Conservation (phyloP, 805 yeast species). For the Yarrowia yakushimensis region DNA sequence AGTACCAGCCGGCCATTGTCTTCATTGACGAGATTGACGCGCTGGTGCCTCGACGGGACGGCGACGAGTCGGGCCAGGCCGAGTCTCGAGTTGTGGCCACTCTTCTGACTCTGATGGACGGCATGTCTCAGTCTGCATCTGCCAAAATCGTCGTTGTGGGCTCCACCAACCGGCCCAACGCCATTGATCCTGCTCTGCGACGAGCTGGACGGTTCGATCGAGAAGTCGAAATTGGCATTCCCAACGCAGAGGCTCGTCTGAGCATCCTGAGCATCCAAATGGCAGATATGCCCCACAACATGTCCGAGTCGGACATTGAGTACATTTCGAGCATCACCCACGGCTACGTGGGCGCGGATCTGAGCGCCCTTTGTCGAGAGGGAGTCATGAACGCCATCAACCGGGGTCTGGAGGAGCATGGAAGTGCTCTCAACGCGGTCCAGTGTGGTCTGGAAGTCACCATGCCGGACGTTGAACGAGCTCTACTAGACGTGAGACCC, state of each 20-base stretch:
- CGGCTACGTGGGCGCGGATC: conserved; percentile 97
- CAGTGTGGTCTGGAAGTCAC: conserved; percentile 37
- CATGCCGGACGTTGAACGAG: conserved; percentile 59
- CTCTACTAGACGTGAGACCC: conserved; percentile 80
- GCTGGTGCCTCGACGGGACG: conserved; percentile 75
- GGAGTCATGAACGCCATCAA: conserved; percentile 80
- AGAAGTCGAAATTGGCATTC: conserved; percentile 86
- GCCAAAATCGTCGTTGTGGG: conserved; percentile 96
- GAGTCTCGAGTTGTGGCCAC: conserved; percentile 91
- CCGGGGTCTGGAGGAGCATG: conserved; percentile 45
- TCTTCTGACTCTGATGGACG: conserved; percentile 89
- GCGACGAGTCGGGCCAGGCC: conserved; percentile 85
- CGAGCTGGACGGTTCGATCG: conserved; percentile 84
- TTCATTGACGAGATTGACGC: conserved; percentile 94
- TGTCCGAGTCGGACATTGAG: conserved; percentile 56
- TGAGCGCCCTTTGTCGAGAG: conserved; percentile 82
- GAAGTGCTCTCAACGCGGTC: not conserved
- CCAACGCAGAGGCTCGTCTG: conserved; percentile 95
- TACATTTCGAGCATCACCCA: conserved; percentile 74
- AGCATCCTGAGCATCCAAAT: conserved; percentile 70
- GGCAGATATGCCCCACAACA: conserved; percentile 52
- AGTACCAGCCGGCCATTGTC: conserved; percentile 81
- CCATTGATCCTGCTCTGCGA: conserved; percentile 81
- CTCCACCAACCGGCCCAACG: conserved; percentile 85
- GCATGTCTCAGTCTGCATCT: conserved; percentile 93